Evolutionary conservation across 2,329 filamentous ascomycete species (phyloP), one percentile per base, ranked within the genome.

Genomic region (Venturia pyrina): DNA sequence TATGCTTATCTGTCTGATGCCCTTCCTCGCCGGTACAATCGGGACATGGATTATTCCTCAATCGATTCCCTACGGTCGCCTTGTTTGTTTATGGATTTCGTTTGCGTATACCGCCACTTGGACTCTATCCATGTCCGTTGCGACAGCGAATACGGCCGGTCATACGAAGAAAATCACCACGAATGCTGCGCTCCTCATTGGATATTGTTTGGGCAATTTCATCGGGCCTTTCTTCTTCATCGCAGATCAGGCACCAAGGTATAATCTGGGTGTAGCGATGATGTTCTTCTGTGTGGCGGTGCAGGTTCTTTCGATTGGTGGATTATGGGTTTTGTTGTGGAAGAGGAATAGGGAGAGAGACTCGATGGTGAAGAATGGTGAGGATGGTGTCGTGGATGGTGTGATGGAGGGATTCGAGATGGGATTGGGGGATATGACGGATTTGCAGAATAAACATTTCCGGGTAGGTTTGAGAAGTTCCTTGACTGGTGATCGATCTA

Each of bases 11-110:
- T 91, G 88, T 67, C 79, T 92, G 0, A 89, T 89, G 0, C 88
- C 91, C 64, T 89, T 92, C 62, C 87, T 87, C 0, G 89, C 89
- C 0, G 91, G 86, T 71, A 84, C 82, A 3, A 84, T 91, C 73
- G 90, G 92, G 70, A 92, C 89, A 89, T 89, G 85, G 73, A 84
- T 80, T 79, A 7, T 81, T 87, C 68, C 87, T 83, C 50, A 86
- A 88, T 0, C 83, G 83, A 0, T 82, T 85, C 0, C 89, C 89
- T 0, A 86, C 92, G 0, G 82, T 85, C 0, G 89, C 88, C 0
- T 92, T 40, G 72, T 91, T 73, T 85, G 86, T 0, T 81, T 92
- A 41, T 88, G 87, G 1, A 89, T 89, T 0, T 89, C 87, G 69
- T 91, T 91, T 69, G 88, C 88, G 0, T 86, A 85, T 0, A 87